These are phyloP conservation scores for Glomus cerebriforme DNA, from an alignment of 192 early-diverging fungal genomes.

Conservation along the genomic window DNA sequence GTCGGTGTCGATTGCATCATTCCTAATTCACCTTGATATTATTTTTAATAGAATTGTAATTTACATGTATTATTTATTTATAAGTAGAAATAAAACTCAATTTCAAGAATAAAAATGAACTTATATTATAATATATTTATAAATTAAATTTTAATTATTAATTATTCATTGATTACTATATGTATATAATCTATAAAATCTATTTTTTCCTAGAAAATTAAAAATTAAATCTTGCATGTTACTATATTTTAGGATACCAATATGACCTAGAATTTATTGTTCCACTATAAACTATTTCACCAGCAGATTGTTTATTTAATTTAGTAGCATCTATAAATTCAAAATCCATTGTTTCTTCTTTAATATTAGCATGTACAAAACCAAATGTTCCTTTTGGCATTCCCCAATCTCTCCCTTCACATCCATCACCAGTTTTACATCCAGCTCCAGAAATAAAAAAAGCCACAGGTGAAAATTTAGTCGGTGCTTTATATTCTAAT, in stretches of 20 bases:
- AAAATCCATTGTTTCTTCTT: constrained; percentile 3
- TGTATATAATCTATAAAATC: too few species aligned
- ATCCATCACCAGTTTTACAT: not conserved
- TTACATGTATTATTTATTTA: too few species aligned
- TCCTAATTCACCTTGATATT: too few species aligned
- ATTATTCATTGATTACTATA: too few species aligned
- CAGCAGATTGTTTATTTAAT: not conserved
- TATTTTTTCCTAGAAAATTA: too few species aligned
- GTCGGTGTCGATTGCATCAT: not conserved
- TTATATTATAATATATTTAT: too few species aligned
- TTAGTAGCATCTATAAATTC: constrained; percentile 17
- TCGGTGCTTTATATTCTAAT: constrained; percentile 10
- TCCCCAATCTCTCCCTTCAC: constrained; percentile 20
- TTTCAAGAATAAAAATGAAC: too few species aligned
- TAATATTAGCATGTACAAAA: constrained; percentile 19
- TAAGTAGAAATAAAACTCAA: too few species aligned
- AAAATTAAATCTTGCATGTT: too few species aligned
- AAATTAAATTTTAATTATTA: too few species aligned
- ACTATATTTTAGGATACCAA: constrained; percentile 19
- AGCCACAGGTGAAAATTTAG: not conserved
- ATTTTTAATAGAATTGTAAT: too few species aligned
- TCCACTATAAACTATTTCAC: constrained; percentile 9
- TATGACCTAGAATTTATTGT: not conserved
- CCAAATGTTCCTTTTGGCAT: constrained; percentile 5
- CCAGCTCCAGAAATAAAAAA: constrained; percentile 25